These are phyloP conservation scores for Trichophyton simii DNA, from an alignment of 2,329 filamentous ascomycete genomes.

Conservation along the genomic window DNA sequence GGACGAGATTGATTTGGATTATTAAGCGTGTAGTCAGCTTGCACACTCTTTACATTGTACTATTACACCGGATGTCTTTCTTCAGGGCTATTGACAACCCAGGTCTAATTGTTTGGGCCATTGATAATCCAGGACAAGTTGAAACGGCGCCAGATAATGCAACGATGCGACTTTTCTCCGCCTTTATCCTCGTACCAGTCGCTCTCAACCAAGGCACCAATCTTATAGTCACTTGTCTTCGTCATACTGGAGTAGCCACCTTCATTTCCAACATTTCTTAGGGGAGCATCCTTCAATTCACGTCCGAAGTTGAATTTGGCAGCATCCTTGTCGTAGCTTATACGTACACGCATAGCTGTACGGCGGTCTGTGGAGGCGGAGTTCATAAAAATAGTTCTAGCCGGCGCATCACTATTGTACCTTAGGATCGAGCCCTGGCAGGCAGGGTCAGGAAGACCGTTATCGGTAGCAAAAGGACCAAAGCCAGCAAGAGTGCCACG, in stretches of 20 bases:
- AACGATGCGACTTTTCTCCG: conserved; percentile 3
- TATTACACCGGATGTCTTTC: neutral
- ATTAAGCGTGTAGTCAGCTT: neutral
- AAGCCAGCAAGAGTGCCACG: conserved; percentile 6
- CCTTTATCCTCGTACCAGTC: conserved; percentile 6
- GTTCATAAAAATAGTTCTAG: conserved; percentile 6
- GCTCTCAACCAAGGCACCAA: conserved; percentile 5
- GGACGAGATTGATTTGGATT: neutral
- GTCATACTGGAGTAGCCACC: conserved; percentile 8
- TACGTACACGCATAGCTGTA: conserved; percentile 4
- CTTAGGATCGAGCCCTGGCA: conserved; percentile 6
- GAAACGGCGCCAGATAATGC: conserved; percentile 6
- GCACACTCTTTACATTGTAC: neutral
- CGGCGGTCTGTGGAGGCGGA: neutral
- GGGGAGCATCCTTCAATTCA: neutral
- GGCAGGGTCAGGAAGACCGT: conserved; percentile 6
- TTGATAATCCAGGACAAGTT: conserved; percentile 8
- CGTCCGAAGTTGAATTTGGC: conserved; percentile 7
- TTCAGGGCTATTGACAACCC: neutral
- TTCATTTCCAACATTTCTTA: conserved; percentile 4
- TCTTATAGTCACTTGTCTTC: conserved; percentile 8
- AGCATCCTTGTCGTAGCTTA: conserved; percentile 7
- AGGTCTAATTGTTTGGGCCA: neutral
- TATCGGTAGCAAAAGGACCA: neutral
- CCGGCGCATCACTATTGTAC: conserved; percentile 1